phyloP scores from a whole-genome alignment of 345 rosid genomes.

The Linum trigynum region DNA sequence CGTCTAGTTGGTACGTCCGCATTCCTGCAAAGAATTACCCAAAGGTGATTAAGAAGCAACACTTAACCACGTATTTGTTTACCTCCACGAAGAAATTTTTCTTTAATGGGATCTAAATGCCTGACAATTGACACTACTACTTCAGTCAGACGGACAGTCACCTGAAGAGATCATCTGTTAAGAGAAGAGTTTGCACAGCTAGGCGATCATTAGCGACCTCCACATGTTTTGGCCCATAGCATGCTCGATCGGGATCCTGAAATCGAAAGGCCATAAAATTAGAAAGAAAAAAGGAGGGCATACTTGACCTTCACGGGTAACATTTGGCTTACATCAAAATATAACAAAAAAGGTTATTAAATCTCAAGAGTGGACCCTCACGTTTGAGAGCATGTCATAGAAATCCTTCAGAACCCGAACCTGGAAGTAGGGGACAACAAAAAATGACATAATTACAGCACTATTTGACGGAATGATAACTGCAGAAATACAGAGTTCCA shows the following conservation, averaged over 20 bases:
- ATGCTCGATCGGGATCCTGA: slow-evolving; percentile 75
- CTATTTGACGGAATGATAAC: slow-evolving; percentile 25
- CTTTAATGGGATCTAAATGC: background rate
- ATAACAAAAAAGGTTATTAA: background rate
- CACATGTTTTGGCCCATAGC: slow-evolving; percentile 97
- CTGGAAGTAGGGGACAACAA: slow-evolving; percentile 27
- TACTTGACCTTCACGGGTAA: background rate
- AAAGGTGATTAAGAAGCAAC: slow-evolving; percentile 18
- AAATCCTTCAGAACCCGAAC: slow-evolving; percentile 82
- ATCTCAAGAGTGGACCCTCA: slow-evolving; percentile 43
- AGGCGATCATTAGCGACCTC: slow-evolving; percentile 92
- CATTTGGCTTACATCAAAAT: background rate
- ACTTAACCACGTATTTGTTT: too few species aligned
- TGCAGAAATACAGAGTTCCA: slow-evolving; percentile 25
- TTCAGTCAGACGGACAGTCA: slow-evolving; percentile 17
- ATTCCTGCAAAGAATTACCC: slow-evolving; percentile 38
- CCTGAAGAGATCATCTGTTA: slow-evolving; percentile 95
- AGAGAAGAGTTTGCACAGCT: slow-evolving; percentile 90
- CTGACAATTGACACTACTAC: background rate
- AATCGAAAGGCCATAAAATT: background rate
- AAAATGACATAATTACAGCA: slow-evolving; percentile 8
- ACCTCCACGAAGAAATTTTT: background rate
- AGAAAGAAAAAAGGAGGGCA: background rate
- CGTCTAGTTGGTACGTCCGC: slow-evolving; percentile 52
- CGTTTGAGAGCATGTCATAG: slow-evolving; percentile 86